Percentiles rank a stretch among this genome's conserved stretches.
Conservation (phyloP, 305 asterid species). For the Solanum aculeatissimum region DNA sequence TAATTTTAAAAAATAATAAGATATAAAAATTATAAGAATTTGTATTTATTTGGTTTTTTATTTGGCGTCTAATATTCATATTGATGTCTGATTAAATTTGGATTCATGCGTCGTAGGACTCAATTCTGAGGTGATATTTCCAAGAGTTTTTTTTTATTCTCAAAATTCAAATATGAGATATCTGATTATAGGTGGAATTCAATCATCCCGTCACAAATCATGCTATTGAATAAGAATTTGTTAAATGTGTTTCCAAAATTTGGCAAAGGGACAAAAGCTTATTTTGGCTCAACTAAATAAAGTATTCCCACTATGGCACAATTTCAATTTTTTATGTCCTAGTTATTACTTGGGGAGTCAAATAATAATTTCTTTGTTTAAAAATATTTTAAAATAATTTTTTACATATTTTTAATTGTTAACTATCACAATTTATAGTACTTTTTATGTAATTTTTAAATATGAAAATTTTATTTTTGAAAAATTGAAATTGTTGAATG, state of each 20-base stretch:
- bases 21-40: background rate
- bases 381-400: too few relatives aligned
- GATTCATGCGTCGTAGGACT: rapidly evolving
- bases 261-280: background rate
- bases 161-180: rapidly evolving
- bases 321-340: background rate
- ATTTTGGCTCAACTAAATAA: background rate
- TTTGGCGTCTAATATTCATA: rapidly evolving
- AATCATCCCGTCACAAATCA: background rate
- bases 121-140: background rate
- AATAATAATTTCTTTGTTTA: background rate
- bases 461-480: background rate
- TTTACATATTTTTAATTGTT: background rate
- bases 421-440: background rate
- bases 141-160: background rate
- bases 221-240: background rate
- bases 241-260: background rate
- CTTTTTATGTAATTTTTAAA: background rate
- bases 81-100: rapidly evolving
- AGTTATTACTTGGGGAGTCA: background rate
- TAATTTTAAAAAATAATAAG: background rate
- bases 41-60: background rate
- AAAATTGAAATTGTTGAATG: background rate
- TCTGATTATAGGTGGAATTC: background rate
- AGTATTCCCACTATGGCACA: background rate